Evolutionary conservation across 1,284 basidiomycete species (phyloP).

Genomic region (Flammula alnicola): DNA sequence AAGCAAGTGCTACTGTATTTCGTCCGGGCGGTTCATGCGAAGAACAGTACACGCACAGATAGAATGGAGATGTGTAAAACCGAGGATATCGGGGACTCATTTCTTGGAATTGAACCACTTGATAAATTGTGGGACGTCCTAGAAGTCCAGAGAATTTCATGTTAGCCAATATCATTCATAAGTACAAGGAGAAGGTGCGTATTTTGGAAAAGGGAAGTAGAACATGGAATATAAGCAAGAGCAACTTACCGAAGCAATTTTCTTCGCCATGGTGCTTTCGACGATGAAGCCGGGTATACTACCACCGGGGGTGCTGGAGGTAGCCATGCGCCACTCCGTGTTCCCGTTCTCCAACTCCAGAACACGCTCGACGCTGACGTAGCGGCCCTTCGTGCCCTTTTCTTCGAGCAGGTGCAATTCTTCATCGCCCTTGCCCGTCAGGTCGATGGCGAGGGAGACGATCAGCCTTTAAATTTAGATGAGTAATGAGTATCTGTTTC

Average conservation of each 20-base stretch:
- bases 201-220: background rate
- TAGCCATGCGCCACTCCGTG: constrained; percentile 81
- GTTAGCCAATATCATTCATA: constrained; percentile 2
- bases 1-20: no score
- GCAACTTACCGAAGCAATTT: constrained; percentile 59
- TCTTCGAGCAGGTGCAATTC: constrained; percentile 66
- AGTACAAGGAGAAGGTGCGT: background rate
- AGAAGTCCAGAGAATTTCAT: background rate
- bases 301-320: constrained; percentile 74
- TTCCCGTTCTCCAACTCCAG: constrained; percentile 64
- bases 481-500: background rate
- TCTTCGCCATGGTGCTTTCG: constrained; percentile 61
- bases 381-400: constrained; percentile 64
- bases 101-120: constrained; percentile 38
- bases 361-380: constrained; percentile 71
- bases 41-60: no score
- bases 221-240: constrained; percentile 5
- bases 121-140: constrained; percentile 75
- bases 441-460: constrained; percentile 74
- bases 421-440: constrained; percentile 49
- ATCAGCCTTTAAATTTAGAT: constrained; percentile 50
- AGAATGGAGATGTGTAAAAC: no score
- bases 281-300: constrained; percentile 66
- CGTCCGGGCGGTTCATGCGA: no score
- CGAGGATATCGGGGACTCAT: background rate